These are phyloP conservation scores for Cubamyces lactineus DNA, from an alignment of 768 basidiomycete genomes.

Conservation along the genomic window DNA sequence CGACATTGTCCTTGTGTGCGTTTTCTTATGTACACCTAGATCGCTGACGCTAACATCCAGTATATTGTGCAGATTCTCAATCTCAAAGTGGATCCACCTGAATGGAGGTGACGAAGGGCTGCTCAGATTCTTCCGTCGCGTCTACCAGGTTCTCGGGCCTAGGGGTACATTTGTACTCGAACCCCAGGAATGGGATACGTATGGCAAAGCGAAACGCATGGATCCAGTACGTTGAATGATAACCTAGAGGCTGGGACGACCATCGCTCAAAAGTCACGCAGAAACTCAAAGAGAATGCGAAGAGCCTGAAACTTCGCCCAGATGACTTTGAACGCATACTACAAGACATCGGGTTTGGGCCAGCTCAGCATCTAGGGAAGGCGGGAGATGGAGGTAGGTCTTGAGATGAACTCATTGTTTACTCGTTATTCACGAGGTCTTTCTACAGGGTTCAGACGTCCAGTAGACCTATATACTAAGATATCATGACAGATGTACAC, in stretches of 20 bases:
- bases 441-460: slow-evolving; percentile 58
- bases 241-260: background rate
- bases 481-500: slow-evolving; percentile 14
- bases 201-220: slow-evolving; percentile 76
- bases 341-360: slow-evolving; percentile 62
- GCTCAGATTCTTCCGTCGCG: slow-evolving; percentile 65
- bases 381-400: slow-evolving; percentile 67
- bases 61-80: slow-evolving; percentile 61
- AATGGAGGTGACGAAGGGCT: slow-evolving; percentile 78
- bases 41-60: background rate
- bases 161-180: slow-evolving; percentile 79
- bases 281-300: slow-evolving; percentile 64
- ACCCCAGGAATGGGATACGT: slow-evolving; percentile 85
- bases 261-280: slow-evolving; percentile 25
- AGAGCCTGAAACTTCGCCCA: slow-evolving; percentile 59
- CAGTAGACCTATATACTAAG: slow-evolving; percentile 67
- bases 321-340: slow-evolving; percentile 62
- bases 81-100: slow-evolving; percentile 93
- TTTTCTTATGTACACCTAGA: background rate
- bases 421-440: slow-evolving; percentile 1
- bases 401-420: background rate
- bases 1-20: slow-evolving; percentile 81
- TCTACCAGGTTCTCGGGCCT: slow-evolving; percentile 55
- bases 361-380: slow-evolving; percentile 50
- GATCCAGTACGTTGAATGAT: slow-evolving; percentile 46